Evolutionary conservation across 352 stramenopile species (phyloP).

Genomic region (Globisporangium paroecandrum): DNA sequence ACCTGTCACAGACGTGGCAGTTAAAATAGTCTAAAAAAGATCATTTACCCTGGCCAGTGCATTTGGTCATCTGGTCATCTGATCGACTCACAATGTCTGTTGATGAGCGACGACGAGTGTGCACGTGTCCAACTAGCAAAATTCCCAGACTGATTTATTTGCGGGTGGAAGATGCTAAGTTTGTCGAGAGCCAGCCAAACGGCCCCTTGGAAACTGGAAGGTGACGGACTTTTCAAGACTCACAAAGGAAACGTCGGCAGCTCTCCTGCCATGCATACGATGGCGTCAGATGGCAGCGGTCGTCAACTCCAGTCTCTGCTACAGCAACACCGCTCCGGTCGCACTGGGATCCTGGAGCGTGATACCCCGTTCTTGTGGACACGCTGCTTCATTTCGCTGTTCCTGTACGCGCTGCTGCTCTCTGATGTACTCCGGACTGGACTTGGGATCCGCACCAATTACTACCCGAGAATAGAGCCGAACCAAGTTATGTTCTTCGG

Average conservation of each 20-base stretch:
- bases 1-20: too few relatives aligned
- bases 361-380: slow-evolving; percentile 12
- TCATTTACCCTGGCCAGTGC: not conserved
- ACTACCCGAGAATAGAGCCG: not conserved
- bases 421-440: slow-evolving; percentile 17
- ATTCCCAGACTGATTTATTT: not conserved
- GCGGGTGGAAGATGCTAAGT: not conserved
- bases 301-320: not conserved
- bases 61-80: not conserved
- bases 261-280: not conserved
- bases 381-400: slow-evolving; percentile 4
- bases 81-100: too few relatives aligned
- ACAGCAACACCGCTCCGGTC: not conserved
- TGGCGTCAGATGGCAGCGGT: not conserved
- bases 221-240: not conserved
- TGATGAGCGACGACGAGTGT: not conserved
- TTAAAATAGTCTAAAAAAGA: too few relatives aligned
- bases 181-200: not conserved
- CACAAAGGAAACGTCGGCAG: not conserved
- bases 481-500: slow-evolving; percentile 6
- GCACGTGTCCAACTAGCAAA: not conserved
- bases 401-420: slow-evolving; percentile 17
- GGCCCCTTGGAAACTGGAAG: not conserved
- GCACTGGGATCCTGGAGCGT: not conserved
- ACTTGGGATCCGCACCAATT: not conserved